Conservation (phyloP, 176 grass and related monocot genomes). For the Eleusine indica region DNA sequence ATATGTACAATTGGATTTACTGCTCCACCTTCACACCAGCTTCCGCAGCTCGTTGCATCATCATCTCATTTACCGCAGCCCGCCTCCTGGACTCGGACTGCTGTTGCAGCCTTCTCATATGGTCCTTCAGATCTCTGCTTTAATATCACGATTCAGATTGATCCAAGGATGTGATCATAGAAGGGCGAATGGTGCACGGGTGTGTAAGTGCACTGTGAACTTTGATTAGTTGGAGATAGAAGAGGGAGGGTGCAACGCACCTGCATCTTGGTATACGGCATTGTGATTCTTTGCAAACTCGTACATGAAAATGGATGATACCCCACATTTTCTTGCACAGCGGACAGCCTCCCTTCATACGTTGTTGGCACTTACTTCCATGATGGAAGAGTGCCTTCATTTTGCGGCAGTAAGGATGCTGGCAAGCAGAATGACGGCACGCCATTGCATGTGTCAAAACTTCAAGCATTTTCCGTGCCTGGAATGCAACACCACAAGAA, state of each 20-base stretch:
- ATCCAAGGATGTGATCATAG: background rate
- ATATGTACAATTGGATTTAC: conserved; percentile 4
- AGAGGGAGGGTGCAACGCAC: conserved; percentile 28
- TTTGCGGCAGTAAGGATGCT: conserved; percentile 50
- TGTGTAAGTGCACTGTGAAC: background rate
- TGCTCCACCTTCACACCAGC: conserved; percentile 36
- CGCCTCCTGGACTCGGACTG: conserved; percentile 76
- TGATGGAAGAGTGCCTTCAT: conserved; percentile 64
- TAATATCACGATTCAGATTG: background rate
- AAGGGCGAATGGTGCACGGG: background rate
- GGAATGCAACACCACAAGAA: conserved; percentile 27
- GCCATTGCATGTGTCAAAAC: conserved; percentile 48
- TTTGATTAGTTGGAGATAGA: background rate
- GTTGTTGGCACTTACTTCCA: conserved; percentile 37
- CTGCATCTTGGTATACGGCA: conserved; percentile 81
- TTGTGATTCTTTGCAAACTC: conserved; percentile 64
- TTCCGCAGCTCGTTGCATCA: conserved; percentile 73
- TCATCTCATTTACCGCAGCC: conserved; percentile 87
- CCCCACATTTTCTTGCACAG: conserved; percentile 53
- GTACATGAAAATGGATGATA: conserved; percentile 60
- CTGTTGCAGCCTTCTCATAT: conserved; percentile 45
- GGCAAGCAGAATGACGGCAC: conserved; percentile 38
- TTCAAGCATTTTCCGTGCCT: conserved; percentile 47
- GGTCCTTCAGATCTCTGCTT: conserved; percentile 59
- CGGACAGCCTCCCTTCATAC: conserved; percentile 52